phyloP scores from a whole-genome alignment of 768 basidiomycete genomes.

The Tulasnella sp. region DNA sequence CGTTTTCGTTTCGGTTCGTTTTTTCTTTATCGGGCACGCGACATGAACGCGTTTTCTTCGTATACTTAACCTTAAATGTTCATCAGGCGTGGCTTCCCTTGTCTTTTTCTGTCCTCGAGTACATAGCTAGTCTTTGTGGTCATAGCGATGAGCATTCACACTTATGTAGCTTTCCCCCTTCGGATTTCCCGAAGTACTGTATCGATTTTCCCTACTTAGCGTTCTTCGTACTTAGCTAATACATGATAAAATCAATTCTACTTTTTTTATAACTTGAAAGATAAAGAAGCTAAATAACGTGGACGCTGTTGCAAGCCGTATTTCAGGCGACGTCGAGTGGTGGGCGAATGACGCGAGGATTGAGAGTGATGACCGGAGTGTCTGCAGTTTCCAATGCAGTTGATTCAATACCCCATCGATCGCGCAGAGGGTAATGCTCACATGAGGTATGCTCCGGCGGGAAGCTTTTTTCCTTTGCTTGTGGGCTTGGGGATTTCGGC shows the following conservation, averaged over 20 bases:
- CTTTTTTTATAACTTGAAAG: not conserved
- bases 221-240: not conserved
- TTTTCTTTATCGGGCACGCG: not conserved
- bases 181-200: not conserved
- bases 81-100: not conserved
- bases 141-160: not conserved
- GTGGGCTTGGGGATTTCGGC: not conserved
- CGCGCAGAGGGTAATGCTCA: not conserved
- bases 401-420: not conserved
- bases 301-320: too few relatives aligned
- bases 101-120: not conserved
- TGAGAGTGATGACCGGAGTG: not conserved
- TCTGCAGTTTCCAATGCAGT: not conserved
- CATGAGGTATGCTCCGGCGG: not conserved
- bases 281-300: not conserved
- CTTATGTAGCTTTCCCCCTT: not conserved
- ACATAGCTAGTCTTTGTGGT: not conserved
- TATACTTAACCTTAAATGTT: slow-evolving; percentile 1
- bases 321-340: not conserved
- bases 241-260: not conserved
- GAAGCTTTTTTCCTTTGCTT: too few relatives aligned
- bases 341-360: not conserved
- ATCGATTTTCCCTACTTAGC: not conserved
- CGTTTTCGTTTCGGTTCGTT: not conserved
- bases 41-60: not conserved